Evolutionary conservation across 164 flowering plant genomes (phyloP).

Genomic region (Vitis rotundifolia): DNA sequence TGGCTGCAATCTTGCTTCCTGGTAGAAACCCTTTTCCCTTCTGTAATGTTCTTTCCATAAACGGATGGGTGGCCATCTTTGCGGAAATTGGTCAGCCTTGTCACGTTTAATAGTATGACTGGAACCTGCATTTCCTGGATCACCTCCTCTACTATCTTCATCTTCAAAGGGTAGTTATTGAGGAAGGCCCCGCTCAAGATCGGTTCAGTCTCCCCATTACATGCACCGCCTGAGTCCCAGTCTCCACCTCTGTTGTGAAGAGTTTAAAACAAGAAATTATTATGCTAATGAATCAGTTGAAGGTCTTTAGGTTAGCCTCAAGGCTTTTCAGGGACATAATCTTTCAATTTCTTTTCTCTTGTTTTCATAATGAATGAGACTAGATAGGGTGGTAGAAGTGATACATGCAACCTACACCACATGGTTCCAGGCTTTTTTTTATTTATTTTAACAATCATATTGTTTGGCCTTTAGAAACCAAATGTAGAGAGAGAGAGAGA

Average conservation of each 20-base stretch:
- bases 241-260: slow-evolving; percentile 84
- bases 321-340: no score
- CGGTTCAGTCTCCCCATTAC: slow-evolving; percentile 83
- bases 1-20: slow-evolving; percentile 91
- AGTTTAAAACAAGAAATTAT: not conserved
- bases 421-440: no score
- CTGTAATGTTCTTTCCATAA: slow-evolving; percentile 52
- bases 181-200: slow-evolving; percentile 55
- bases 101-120: slow-evolving; percentile 64
- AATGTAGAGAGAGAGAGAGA: no score
- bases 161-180: slow-evolving; percentile 73
- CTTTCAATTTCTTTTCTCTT: no score
- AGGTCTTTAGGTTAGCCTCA: no score
- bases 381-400: no score
- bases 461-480: no score
- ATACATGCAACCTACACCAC: no score
- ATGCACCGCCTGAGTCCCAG: slow-evolving; percentile 96
- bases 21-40: slow-evolving; percentile 50
- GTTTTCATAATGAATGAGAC: no score
- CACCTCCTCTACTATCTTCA: slow-evolving; percentile 87
- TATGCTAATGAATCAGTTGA: no score
- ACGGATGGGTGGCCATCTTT: slow-evolving; percentile 95
- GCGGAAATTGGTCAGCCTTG: slow-evolving; percentile 79
- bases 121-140: slow-evolving; percentile 58
- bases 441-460: no score